Base-by-base conservation (phyloP, 441 rosid species). In the Geranium incanum region DNA sequence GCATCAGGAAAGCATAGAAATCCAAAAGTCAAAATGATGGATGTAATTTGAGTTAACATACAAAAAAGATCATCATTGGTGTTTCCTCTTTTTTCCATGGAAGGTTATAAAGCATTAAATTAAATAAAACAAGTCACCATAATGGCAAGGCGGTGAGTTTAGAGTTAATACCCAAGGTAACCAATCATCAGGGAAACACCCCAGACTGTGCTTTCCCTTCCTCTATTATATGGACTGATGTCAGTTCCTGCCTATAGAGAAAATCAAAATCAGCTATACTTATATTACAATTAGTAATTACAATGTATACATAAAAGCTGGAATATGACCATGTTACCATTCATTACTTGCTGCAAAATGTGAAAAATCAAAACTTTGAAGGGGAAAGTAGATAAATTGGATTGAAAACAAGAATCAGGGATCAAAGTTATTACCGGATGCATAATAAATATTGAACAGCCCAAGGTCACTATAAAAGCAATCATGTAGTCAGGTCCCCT, bases 121-220 rank as follows among this genome's bases (percentile, higher is more conserved):
- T 12, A 60, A 60, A 60, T 6, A 68, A 69, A 63, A 38, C 3
- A 38, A 70, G 59, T 68, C 50, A 70, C 48, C n/a, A 15, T 11
- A n/a, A 45, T 7, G 21, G 75, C 18, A 66, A 63, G 59, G 71
- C 72, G 71, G 71, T 52, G 57, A 62, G 68, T 72, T 75, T 66
- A 45, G 57, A 78, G 72, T 67, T 62, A 70, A 79, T 88, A 94
- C 97, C 99, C 97, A 28, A 94, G 94, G 87, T 94, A 94, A 77
- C 97, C 97, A 67, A 82, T 80, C 99, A 94, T 94, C 77, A 94
- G 83, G 62, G 88, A 88, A 73, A 87, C 87, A 48, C 99, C 99
- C 97, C 97, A 90, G 45, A 85, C 94, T 52, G 99, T 94, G 78
- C 86, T 94, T 76, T 94, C 99, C 81, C 99, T 86, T 74, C 97